These are phyloP conservation scores for Metschnikowia proteae DNA, from an alignment of 805 yeast genomes.

Conservation along the genomic window DNA sequence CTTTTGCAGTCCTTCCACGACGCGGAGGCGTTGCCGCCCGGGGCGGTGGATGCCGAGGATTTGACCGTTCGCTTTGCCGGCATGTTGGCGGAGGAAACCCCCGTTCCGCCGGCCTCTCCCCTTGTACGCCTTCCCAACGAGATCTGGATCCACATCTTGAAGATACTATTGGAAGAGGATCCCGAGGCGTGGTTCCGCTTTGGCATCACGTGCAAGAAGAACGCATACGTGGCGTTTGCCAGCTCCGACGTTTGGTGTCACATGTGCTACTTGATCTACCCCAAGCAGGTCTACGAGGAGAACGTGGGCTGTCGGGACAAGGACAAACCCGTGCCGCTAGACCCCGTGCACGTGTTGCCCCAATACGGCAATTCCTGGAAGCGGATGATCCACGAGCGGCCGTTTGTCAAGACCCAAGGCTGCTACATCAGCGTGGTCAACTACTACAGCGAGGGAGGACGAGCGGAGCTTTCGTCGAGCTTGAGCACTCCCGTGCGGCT, in stretches of 20 bases:
- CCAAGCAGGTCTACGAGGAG: conserved; percentile 50
- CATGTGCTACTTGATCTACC: conserved; percentile 49
- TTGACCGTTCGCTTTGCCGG: conserved; percentile 23
- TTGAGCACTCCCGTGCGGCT: conserved; percentile 76
- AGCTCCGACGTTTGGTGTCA: conserved; percentile 48
- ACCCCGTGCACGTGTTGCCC: conserved; percentile 27
- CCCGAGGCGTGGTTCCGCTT: conserved; percentile 66
- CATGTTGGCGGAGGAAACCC: conserved; percentile 22
- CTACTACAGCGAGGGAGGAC: conserved; percentile 79
- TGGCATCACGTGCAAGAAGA: conserved; percentile 53
- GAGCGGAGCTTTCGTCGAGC: conserved; percentile 58
- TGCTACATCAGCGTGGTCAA: conserved; percentile 81
- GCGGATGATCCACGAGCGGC: conserved; percentile 58
- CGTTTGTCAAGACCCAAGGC: conserved; percentile 77
- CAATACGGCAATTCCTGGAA: conserved; percentile 39
- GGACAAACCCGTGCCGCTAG: conserved; percentile 30
- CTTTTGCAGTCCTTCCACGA: conserved; percentile 36
- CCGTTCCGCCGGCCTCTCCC: conserved; percentile 33
- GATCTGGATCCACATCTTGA: conserved; percentile 49
- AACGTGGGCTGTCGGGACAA: conserved; percentile 38
- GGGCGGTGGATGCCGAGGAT: conserved; percentile 15
- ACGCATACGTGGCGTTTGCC: conserved; percentile 56
- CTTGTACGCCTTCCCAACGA: conserved; percentile 49
- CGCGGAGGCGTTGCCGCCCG: conserved; percentile 21
- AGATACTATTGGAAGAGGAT: conserved; percentile 41